Evolutionary conservation across 1,284 basidiomycete genomes (phyloP), one percentile per base, ranked within the genome.

Genomic region (Cutaneotrichosporon mucoides): DNA sequence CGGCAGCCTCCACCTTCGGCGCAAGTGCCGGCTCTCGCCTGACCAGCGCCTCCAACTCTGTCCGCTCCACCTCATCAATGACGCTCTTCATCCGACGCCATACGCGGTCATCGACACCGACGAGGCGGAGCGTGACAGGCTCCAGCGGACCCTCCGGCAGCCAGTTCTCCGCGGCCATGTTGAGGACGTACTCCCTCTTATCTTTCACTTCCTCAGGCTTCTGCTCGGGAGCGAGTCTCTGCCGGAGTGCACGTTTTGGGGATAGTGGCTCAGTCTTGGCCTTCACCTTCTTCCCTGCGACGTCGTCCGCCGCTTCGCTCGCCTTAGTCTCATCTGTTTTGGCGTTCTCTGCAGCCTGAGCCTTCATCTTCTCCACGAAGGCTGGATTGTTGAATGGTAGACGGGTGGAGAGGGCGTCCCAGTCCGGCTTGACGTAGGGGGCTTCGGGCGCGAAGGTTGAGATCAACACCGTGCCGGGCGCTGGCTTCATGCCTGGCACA

Each of bases 371-470:
- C 3, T 56, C 57, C 48, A 67, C 65, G 43, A 69, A 69, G 7
- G 55, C 59, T 2, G 64, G 64, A 50, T 71, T 71, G n/a, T 66
- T 55, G 57, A 72, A 76, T 0, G 75, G 73, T 41, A 76, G 56
- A 5, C 67, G 55, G 16, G 61, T 61, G 13, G 56, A 60, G 10
- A 74, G 49, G 16, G 50, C 46, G 5, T 59, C 52, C 75, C 73
- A 75, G 46, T 71, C 66, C 0, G 71, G 69, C 61, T 61, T 63
- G 5, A 50, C 44, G 70, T 73, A 76, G 7, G 53, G 57, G 4
- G 45, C 61, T 3, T 58, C 48, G 3, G 73, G 71, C 1, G 75
- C 48, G 16, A 71, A 57, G 0, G 69, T 74, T 9, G 73, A 73
- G 7, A 75, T 35, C 2, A 74, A 59, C 0, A 76, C 69, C 0